Conservation (phyloP, 805 yeast species). For the Nakazawaea ishiwadae region DNA sequence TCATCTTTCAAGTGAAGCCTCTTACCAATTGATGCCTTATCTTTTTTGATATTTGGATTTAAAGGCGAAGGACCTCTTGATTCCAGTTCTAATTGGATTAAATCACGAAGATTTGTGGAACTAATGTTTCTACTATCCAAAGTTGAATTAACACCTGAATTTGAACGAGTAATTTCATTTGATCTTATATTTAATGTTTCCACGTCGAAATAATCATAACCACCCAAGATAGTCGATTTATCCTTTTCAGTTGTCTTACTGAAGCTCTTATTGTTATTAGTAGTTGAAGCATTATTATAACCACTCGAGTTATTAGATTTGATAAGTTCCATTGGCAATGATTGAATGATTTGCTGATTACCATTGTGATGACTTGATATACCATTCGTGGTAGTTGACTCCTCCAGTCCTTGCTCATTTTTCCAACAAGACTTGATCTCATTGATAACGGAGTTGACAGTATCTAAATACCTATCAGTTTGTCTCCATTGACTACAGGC, state of each 20-base stretch:
- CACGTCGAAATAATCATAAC: slow-evolving; percentile 58
- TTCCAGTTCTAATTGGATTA: slow-evolving; percentile 5
- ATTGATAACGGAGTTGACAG: slow-evolving; percentile 44
- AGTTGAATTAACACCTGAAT: slow-evolving; percentile 19
- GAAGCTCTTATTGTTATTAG: background rate
- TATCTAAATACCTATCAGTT: slow-evolving; percentile 49
- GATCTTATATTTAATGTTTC: slow-evolving; percentile 49
- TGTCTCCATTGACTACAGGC: slow-evolving; percentile 59
- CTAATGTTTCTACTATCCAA: slow-evolving; percentile 23
- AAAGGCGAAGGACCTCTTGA: slow-evolving; percentile 6
- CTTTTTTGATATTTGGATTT: slow-evolving; percentile 3
- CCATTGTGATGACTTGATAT: slow-evolving; percentile 12
- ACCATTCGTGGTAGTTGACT: slow-evolving; percentile 1
- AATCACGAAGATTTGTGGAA: slow-evolving; percentile 16
- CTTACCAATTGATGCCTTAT: slow-evolving; percentile 6
- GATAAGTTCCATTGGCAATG: slow-evolving; percentile 28
- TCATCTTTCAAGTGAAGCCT: slow-evolving; percentile 9
- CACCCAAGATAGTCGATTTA: slow-evolving; percentile 41
- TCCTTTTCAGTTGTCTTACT: slow-evolving; percentile 7
- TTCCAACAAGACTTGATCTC: slow-evolving; percentile 38
- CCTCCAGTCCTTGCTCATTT: slow-evolving; percentile 1
- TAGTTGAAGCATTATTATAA: background rate
- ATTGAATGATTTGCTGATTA: slow-evolving; percentile 21
- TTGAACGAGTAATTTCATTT: slow-evolving; percentile 14
- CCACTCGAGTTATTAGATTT: slow-evolving; percentile 23